Base-by-base conservation (phyloP, 2,329 filamentous ascomycete species). In the Plectosphaerella plurivora region DNA sequence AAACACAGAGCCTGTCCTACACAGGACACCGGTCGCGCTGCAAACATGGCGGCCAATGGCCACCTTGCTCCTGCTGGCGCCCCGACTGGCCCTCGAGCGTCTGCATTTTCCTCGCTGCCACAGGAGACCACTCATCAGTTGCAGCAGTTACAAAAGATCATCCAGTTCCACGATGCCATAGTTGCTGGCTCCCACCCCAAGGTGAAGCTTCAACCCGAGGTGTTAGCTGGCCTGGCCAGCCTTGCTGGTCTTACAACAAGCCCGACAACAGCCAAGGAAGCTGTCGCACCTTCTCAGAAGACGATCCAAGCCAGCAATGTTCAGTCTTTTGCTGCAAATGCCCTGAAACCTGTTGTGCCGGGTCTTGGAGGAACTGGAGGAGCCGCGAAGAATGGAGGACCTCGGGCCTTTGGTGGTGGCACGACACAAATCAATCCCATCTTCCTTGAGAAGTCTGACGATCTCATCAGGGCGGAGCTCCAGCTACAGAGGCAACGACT, bases 361-460 rank as follows among this genome's bases (percentile, higher is more conserved):
- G 61, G 59, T 16, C 49, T 59, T 44, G 59, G 58, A 53, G 54
- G 56, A 28, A 22, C 55, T 53, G 56, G 52, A 60, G 28, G 28
- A 33, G 62, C 64, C 58, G 61, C 68, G 48, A 39, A 16, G 15
- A 68, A 57, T 69, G 66, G 62, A 61, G 69, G 56, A 60, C 68
- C 60, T 68, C 65, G 58, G 57, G 71, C 65, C 61, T 72, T 71
- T 55, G 76, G 73, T 62, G 70, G 78, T 59, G 71, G 73, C 54
- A 81, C 78, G 58, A 83, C 84, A 55, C 85, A 87, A 68, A 88
- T 94, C 72, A 84, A 95, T 68, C 89, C 91, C 48, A 84, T 95
- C 55, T 78, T 95, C 60, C 78, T 95, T 68, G 87, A 89, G 65
- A 96, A 96, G 70, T 92, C 91, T 60, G 88, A 91, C 65, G 84